Conservation (phyloP, 441 rosid species). For the Omphalea diandra region DNA sequence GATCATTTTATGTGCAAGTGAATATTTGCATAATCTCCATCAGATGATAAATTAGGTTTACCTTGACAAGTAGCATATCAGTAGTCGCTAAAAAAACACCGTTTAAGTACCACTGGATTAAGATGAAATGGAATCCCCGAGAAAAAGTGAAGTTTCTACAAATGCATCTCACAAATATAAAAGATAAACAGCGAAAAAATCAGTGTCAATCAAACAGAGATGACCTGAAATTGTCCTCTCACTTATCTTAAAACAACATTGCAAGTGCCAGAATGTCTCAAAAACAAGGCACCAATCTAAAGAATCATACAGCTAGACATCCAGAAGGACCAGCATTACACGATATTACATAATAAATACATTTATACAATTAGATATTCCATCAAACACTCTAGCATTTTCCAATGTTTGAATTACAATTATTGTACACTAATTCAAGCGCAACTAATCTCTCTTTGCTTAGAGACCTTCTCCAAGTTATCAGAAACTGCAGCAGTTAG, state of each 20-base stretch:
- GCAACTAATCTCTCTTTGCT: conserved; percentile 60
- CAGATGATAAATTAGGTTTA: too few species aligned
- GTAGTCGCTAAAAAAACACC: too few species aligned
- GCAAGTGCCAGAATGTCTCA: neutral
- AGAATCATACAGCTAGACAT: conserved; percentile 3
- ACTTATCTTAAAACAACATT: conserved; percentile 4
- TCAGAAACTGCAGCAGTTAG: conserved; percentile 72
- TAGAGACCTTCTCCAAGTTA: conserved; percentile 66
- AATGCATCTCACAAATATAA: too few species aligned
- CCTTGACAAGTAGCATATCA: neutral
- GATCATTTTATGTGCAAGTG: too few species aligned
- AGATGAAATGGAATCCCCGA: too few species aligned
- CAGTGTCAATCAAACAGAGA: too few species aligned
- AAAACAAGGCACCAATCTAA: neutral
- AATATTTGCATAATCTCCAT: too few species aligned
- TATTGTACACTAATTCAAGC: conserved; percentile 46
- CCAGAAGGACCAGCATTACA: conserved; percentile 5
- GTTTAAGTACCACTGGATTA: too few species aligned
- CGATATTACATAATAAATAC: conserved; percentile 25
- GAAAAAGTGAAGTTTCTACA: too few species aligned
- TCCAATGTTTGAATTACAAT: conserved; percentile 34
- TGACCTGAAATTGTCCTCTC: conserved; percentile 9
- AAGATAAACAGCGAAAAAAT: too few species aligned
- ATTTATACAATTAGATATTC: conserved; percentile 24
- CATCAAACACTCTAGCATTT: neutral